Percentiles rank a stretch among this genome's conserved stretches.
These are phyloP conservation scores for Cajanus cajan DNA, from an alignment of 306 rosid genomes.

Conservation along the genomic window DNA sequence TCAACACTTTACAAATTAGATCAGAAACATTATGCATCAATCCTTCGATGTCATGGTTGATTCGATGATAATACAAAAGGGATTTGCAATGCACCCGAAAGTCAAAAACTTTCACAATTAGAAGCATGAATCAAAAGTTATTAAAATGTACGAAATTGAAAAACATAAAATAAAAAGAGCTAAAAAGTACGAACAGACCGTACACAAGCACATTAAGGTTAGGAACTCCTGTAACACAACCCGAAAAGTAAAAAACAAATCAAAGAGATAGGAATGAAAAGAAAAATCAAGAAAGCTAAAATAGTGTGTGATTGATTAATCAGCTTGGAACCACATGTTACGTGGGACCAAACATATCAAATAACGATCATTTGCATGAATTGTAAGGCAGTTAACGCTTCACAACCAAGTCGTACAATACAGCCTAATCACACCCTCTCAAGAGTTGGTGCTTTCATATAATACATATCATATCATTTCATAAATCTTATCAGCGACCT, in stretches of 20 bases:
- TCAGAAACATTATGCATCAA: neutral
- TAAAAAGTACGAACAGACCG: neutral
- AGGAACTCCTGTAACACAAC: neutral
- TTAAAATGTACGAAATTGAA: neutral
- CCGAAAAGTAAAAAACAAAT: neutral
- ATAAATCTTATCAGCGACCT: conserved; percentile 1
- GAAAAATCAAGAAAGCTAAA: neutral
- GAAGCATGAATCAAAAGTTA: neutral
- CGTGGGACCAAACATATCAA: conserved; percentile 45
- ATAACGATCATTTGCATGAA: conserved; percentile 33
- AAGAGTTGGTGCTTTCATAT: conserved; percentile 20
- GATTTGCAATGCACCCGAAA: neutral
- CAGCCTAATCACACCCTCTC: conserved; percentile 25
- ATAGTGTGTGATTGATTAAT: conserved; percentile 25
- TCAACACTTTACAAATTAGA: neutral
- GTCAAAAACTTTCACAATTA: neutral
- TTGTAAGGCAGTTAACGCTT: conserved; percentile 28
- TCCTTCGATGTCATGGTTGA: neutral
- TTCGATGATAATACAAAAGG: neutral
- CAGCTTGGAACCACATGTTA: conserved; percentile 33
- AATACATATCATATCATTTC: conserved; percentile 26
- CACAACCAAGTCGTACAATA: conserved; percentile 28
- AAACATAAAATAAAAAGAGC: neutral
- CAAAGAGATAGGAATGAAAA: neutral
- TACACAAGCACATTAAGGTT: neutral